Percentiles rank a stretch among this genome's conserved stretches.
These are phyloP conservation scores for Wickerhamiella shivajii DNA, from an alignment of 805 yeast species.

Conservation along the genomic window DNA sequence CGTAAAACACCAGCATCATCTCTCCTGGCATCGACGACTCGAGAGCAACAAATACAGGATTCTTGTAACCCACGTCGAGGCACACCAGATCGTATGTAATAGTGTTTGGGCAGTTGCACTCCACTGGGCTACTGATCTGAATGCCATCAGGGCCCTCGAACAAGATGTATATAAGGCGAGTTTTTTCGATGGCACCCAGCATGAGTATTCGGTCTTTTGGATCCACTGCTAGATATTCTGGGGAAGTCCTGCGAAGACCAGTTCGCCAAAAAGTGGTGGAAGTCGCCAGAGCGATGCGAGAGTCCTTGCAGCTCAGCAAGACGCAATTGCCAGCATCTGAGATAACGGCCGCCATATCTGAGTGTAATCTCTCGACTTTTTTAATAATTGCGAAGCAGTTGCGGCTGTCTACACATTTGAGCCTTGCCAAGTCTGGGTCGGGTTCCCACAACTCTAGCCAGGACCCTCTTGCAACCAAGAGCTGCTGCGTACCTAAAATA, in stretches of 20 bases:
- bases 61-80: conserved; percentile 63
- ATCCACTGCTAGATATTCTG: conserved; percentile 60
- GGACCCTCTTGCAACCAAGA: conserved; percentile 44
- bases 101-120: conserved; percentile 37
- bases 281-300: conserved; percentile 33
- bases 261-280: too few relatives aligned
- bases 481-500: conserved; percentile 51
- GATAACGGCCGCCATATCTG: too few relatives aligned
- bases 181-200: conserved; percentile 58
- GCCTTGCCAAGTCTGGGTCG: conserved; percentile 41
- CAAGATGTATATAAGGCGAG: conserved; percentile 55
- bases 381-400: conserved; percentile 48
- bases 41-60: conserved; percentile 71
- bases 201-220: conserved; percentile 56
- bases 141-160: conserved; percentile 32
- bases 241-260: conserved; percentile 60
- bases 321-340: too few relatives aligned
- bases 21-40: conserved; percentile 38
- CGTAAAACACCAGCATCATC: conserved; percentile 48
- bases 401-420: conserved; percentile 31
- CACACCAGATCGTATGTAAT: conserved; percentile 43
- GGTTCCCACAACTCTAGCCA: conserved; percentile 39
- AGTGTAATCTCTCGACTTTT: conserved; percentile 35
- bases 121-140: conserved; percentile 57
- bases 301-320: too few relatives aligned